phyloP scores from a whole-genome alignment of 1,284 basidiomycete species.

The Anthracocystis panici-leucophaei region DNA sequence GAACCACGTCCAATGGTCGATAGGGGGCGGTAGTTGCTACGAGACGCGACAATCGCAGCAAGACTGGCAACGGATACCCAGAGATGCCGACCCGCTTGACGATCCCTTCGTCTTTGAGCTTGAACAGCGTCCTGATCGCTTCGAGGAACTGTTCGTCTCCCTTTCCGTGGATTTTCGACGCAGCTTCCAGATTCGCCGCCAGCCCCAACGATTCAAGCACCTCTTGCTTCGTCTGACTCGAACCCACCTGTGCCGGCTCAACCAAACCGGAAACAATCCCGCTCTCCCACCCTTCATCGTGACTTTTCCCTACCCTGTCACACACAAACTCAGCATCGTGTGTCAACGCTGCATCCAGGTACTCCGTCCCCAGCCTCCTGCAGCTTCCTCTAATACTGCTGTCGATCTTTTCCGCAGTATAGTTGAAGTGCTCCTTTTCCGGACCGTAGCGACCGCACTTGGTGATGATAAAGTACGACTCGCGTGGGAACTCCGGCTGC shows the following conservation, averaged over 20 bases:
- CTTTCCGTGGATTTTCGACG: constrained; percentile 76
- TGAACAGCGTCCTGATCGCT: constrained; percentile 79
- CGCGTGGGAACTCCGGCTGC: constrained; percentile 59
- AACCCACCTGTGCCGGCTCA: constrained; percentile 13
- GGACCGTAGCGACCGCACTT: constrained; percentile 90
- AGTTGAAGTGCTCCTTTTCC: constrained; percentile 78
- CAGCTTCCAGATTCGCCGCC: constrained; percentile 72
- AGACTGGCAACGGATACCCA: constrained; percentile 88
- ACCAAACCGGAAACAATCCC: constrained; percentile 51
- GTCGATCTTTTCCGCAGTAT: constrained; percentile 79
- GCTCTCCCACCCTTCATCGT: constrained; percentile 44
- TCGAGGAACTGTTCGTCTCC: constrained; percentile 85
- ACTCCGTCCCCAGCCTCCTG: constrained; percentile 78
- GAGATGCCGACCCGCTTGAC: constrained; percentile 86
- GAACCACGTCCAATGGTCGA: constrained; percentile 68
- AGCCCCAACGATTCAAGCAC: constrained; percentile 57
- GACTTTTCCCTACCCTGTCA: constrained; percentile 73
- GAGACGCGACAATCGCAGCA: constrained; percentile 85
- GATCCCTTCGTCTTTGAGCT: constrained; percentile 82
- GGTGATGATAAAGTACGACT: constrained; percentile 75
- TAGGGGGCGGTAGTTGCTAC: constrained; percentile 70
- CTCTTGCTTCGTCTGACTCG: constrained; percentile 29
- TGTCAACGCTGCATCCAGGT: constrained; percentile 73
- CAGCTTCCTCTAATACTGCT: constrained; percentile 80
- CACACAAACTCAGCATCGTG: constrained; percentile 93